These are phyloP conservation scores for Aurinia saxatilis DNA, from an alignment of 345 rosid genomes.

Conservation along the genomic window DNA sequence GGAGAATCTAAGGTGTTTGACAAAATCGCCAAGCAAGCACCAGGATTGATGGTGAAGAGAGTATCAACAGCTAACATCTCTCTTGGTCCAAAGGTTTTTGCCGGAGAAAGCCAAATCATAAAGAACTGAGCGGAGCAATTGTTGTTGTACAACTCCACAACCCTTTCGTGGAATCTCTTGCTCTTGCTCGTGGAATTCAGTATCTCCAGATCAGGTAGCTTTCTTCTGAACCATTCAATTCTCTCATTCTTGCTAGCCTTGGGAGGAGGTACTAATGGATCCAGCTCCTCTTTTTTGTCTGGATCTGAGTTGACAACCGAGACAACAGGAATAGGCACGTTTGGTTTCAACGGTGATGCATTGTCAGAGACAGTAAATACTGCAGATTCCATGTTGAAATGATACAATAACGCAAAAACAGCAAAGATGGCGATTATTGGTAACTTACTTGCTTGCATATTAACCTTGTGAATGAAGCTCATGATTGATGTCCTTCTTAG, in stretches of 20 bases:
- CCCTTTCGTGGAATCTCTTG: slow-evolving; percentile 34
- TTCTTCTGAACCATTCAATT: slow-evolving; percentile 46
- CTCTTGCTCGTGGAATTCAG: slow-evolving; percentile 38
- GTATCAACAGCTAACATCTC: slow-evolving; percentile 54
- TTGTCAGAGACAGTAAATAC: background rate
- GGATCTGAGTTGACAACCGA: background rate
- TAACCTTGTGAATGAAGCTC: background rate
- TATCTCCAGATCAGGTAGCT: slow-evolving; percentile 42
- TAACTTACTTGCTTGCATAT: slow-evolving; percentile 13
- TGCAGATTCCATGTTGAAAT: background rate
- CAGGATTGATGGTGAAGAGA: slow-evolving; percentile 46
- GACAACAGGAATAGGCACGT: background rate
- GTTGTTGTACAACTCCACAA: slow-evolving; percentile 34
- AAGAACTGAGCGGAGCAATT: slow-evolving; percentile 47
- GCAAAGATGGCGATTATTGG: background rate
- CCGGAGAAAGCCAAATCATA: slow-evolving; percentile 76
- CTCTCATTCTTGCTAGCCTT: slow-evolving; percentile 45
- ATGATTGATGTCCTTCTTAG: background rate
- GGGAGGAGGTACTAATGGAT: slow-evolving; percentile 41
- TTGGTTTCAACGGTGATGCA: background rate
- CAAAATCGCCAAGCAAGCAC: slow-evolving; percentile 50
- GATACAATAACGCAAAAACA: background rate
- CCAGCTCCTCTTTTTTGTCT: slow-evolving; percentile 14
- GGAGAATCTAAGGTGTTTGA: slow-evolving; percentile 51
- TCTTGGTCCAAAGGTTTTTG: slow-evolving; percentile 42